Evolutionary conservation across 768 basidiomycete genomes (phyloP).

Genomic region (Mycena sanguinolenta): DNA sequence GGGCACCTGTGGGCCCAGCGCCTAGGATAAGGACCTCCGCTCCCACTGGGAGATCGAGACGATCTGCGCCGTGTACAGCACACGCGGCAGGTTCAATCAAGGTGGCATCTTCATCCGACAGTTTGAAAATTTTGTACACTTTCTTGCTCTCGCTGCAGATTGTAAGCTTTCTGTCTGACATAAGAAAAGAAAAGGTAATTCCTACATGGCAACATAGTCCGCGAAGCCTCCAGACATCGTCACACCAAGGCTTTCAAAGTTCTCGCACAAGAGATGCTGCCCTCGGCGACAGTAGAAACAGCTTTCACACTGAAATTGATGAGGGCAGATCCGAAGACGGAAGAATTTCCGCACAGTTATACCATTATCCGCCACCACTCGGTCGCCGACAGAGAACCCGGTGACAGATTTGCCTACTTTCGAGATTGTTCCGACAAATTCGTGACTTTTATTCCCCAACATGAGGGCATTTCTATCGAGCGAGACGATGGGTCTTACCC

Average conservation of each 20-base stretch:
- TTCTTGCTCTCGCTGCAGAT: slow-evolving; percentile 68
- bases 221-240: slow-evolving; percentile 79
- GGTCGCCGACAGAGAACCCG: slow-evolving; percentile 56
- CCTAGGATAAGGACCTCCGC: slow-evolving; percentile 81
- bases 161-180: slow-evolving; percentile 47
- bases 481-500: slow-evolving; percentile 25
- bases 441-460: slow-evolving; percentile 42
- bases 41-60: slow-evolving; percentile 76
- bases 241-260: slow-evolving; percentile 76
- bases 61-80: slow-evolving; percentile 85
- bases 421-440: slow-evolving; percentile 57
- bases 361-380: slow-evolving; percentile 58
- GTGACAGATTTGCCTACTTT: slow-evolving; percentile 57
- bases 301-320: slow-evolving; percentile 57
- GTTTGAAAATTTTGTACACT: slow-evolving; percentile 80
- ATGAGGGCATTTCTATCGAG: neutral
- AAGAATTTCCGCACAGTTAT: slow-evolving; percentile 40
- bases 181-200: slow-evolving; percentile 5
- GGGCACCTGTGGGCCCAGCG: slow-evolving; percentile 75
- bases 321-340: slow-evolving; percentile 28
- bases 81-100: slow-evolving; percentile 85
- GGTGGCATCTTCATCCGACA: slow-evolving; percentile 82
- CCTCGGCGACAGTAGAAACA: slow-evolving; percentile 85
- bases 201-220: slow-evolving; percentile 79
- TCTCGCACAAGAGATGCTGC: slow-evolving; percentile 77